Percentiles rank a stretch among this genome's conserved stretches.
Evolutionary conservation across 108 stramenopile species (phyloP).

Genomic region (Cyclostephanos tholiformis): DNA sequence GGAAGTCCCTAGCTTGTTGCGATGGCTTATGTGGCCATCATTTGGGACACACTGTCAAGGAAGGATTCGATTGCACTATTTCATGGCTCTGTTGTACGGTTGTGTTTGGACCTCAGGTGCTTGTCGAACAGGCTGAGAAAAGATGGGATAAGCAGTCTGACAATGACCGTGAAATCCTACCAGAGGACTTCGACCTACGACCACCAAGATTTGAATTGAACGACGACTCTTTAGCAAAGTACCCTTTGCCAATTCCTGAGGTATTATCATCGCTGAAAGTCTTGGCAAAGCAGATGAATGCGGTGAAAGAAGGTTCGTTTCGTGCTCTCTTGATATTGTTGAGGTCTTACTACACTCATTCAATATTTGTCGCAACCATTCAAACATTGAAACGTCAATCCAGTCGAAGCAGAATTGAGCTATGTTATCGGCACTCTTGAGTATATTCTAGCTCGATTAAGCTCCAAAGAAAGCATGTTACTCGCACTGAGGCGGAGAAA

Average conservation of each 20-base stretch:
- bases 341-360: not conserved
- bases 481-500: conserved; percentile 38
- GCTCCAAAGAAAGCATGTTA: conserved; percentile 45
- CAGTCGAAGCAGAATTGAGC: conserved; percentile 66
- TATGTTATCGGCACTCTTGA: conserved; percentile 72
- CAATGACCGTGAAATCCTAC: conserved; percentile 19
- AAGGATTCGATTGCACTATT: conserved; percentile 78
- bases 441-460: conserved; percentile 64
- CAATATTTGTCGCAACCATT: not conserved
- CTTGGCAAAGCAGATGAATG: conserved; percentile 41
- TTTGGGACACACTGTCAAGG: conserved; percentile 73
- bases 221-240: conserved; percentile 54
- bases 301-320: conserved; percentile 26
- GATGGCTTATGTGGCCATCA: conserved; percentile 79
- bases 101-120: conserved; percentile 68
- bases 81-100: conserved; percentile 69
- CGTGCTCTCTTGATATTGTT: not conserved
- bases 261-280: conserved; percentile 60
- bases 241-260: conserved; percentile 82
- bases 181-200: conserved; percentile 74
- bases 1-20: conserved; percentile 75
- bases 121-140: conserved; percentile 63
- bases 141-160: conserved; percentile 29
- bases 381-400: not conserved
- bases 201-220: conserved; percentile 55